Evolutionary conservation across 305 asterid genomes (phyloP), one percentile per base, ranked within the genome.

Genomic region (Plantago rigida): DNA sequence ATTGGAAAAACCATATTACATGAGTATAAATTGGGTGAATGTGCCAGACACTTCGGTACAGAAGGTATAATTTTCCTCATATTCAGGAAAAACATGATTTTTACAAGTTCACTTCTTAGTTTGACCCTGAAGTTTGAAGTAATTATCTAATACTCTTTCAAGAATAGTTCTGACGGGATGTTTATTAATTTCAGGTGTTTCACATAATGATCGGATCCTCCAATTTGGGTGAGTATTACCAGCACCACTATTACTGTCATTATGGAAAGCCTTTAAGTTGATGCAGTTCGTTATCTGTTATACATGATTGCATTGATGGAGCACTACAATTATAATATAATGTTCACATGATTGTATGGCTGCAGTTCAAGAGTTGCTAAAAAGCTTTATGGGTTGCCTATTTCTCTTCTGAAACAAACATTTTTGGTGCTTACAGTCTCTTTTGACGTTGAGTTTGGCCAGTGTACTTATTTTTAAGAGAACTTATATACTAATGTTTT

Each of bases 171-270:
- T 77, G 67, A 59, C 46, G 26, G 56, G 58, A 9, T 47, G 59
- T 71, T 69, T 31, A 56, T 64, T 29, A 8, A 63, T 79, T 81
- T 80, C 95, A 92, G 98, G 96, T 88, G 77, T 81, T 92, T 69
- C 99, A 92, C 81, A 75, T 92, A 44, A 71, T 92, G 84, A 92
- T 92, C 48, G 99, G 99, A 75, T 79, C 81, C 61, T 84, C 94
- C 39, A 92, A 88, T 75, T 75, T 84, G 74, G 95, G 98, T 92
- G 81, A 83, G 94, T 63, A 62, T 64, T 69, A 26, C 58, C 59
- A 42, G 61, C 66, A 5, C 60, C 64, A 65, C 36, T 13, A 64
- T 63, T 28, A 50, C 58, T 69, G 1, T 58, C 5, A 57, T 63
- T 61, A 26, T 55, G 9, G 9, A n/a, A 19, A 17, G 50, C 50